Percentiles rank a stretch among this genome's conserved stretches.
Conservation (phyloP, 495 filamentous ascomycete genomes). For the Aspergillus leporis region DNA sequence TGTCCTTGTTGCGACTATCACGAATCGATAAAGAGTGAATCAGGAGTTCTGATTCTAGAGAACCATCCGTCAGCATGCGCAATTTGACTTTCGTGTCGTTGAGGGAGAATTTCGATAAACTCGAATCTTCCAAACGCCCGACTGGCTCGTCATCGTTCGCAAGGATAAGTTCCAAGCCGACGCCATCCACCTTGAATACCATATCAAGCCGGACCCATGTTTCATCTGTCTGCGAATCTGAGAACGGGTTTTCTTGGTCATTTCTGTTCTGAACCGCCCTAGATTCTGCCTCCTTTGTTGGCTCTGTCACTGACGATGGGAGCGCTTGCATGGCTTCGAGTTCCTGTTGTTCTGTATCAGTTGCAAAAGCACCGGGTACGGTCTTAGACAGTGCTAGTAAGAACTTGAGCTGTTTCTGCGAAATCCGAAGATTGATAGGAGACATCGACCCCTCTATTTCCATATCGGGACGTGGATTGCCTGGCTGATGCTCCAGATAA, state of each 20-base stretch:
- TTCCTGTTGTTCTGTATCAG: slow-evolving; percentile 70
- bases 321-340: slow-evolving; percentile 63
- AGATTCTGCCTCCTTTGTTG: slow-evolving; percentile 37
- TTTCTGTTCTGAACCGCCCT: slow-evolving; percentile 54
- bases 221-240: slow-evolving; percentile 65
- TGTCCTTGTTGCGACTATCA: slow-evolving; percentile 81
- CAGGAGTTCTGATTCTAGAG: slow-evolving; percentile 88
- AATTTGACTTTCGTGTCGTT: slow-evolving; percentile 90
- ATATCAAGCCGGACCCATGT: slow-evolving; percentile 94
- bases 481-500: slow-evolving; percentile 79
- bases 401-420: slow-evolving; percentile 87
- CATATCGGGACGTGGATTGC: slow-evolving; percentile 80
- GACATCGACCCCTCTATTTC: slow-evolving; percentile 91
- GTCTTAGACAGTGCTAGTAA: slow-evolving; percentile 80
- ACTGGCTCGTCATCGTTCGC: slow-evolving; percentile 73
- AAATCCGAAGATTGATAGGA: slow-evolving; percentile 84
- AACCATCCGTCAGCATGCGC: slow-evolving; percentile 90
- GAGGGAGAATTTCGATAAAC: slow-evolving; percentile 88
- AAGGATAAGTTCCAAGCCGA: slow-evolving; percentile 85
- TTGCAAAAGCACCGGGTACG: slow-evolving; percentile 81
- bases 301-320: slow-evolving; percentile 55
- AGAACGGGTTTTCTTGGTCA: slow-evolving; percentile 30
- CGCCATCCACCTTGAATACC: slow-evolving; percentile 82
- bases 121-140: slow-evolving; percentile 73
- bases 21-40: slow-evolving; percentile 94